Percentiles rank a stretch among this genome's conserved stretches.
Evolutionary conservation across 495 filamentous ascomycete genomes (phyloP).

Genomic region (Daldinia caldariorum): DNA sequence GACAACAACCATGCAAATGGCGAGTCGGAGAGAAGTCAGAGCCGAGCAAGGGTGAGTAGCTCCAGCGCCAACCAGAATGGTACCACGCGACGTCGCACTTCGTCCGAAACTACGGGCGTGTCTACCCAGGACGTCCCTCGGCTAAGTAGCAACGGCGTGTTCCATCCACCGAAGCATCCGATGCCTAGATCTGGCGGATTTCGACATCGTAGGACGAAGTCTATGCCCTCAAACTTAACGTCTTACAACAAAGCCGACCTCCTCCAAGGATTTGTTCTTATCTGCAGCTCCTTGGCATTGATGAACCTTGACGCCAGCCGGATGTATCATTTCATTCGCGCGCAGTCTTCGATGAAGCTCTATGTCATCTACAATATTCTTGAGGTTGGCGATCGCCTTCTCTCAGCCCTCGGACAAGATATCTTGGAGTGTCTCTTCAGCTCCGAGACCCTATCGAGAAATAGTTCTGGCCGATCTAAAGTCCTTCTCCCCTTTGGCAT

Average conservation of each 20-base stretch:
- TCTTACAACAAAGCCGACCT: constrained; percentile 96
- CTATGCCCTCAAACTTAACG: constrained; percentile 80
- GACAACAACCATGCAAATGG: constrained; percentile 42
- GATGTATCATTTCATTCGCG: constrained; percentile 98
- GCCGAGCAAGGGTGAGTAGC: constrained; percentile 34
- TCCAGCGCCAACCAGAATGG: constrained; percentile 33
- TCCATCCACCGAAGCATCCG: constrained; percentile 46
- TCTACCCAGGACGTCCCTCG: constrained; percentile 34
- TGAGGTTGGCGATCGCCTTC: constrained; percentile 85
- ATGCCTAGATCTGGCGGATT: constrained; percentile 49
- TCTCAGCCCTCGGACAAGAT: constrained; percentile 93
- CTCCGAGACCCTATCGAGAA: constrained; percentile 86
- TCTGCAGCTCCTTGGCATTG: constrained; percentile 82
- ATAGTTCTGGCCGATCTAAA: constrained; percentile 89
- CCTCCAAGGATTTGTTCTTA: constrained; percentile 85
- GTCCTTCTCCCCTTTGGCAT: constrained; percentile 90
- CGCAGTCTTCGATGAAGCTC: constrained; percentile 95
- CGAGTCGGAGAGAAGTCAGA: constrained; percentile 52
- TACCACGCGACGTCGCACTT: constrained; percentile 37
- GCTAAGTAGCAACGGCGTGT: constrained; percentile 43
- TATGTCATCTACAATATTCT: constrained; percentile 99
- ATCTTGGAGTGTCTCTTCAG: constrained; percentile 96
- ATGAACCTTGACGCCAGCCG: constrained; percentile 95
- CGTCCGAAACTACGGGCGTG: constrained; percentile 29
- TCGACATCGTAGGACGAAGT: constrained; percentile 80